Evolutionary conservation across 2,329 filamentous ascomycete species (phyloP).

Genomic region (Fusarium nisikadoi): DNA sequence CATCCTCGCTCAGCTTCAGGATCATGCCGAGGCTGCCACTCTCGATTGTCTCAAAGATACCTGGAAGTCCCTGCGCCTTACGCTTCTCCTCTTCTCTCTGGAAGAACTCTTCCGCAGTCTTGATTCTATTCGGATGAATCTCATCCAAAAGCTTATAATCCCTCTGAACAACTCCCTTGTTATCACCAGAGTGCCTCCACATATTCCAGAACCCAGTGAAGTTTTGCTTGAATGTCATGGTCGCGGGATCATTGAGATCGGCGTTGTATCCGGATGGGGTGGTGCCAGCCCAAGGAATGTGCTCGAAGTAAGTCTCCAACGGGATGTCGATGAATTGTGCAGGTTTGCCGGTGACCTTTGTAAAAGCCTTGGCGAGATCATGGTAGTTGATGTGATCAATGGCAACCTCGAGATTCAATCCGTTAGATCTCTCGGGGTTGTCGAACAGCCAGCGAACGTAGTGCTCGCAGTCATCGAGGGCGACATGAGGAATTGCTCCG

Average conservation of each 20-base stretch:
- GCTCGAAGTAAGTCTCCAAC: not conserved
- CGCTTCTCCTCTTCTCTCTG: conserved; percentile 1
- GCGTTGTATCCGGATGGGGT: not conserved
- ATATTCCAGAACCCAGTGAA: conserved; percentile 26
- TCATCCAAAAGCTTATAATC: conserved; percentile 21
- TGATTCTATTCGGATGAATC: conserved; percentile 20
- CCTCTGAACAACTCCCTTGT: conserved; percentile 7
- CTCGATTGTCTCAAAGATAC: not conserved
- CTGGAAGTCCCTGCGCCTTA: accelerated
- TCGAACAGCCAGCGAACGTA: conserved; percentile 26
- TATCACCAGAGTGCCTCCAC: conserved; percentile 8
- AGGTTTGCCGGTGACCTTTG: conserved; percentile 18
- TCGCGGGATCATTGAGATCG: not conserved
- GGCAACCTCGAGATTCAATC: conserved; percentile 14
- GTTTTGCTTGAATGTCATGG: conserved; percentile 11
- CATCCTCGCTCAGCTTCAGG: not conserved
- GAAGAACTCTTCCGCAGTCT: conserved; percentile 18
- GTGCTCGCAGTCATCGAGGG: conserved; percentile 26
- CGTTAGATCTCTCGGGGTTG: not conserved
- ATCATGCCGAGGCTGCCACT: accelerated
- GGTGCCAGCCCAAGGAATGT: accelerated
- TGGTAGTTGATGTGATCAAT: conserved; percentile 12
- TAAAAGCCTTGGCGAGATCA: conserved; percentile 6
- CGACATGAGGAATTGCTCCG: conserved; percentile 9
- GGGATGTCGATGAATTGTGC: conserved; percentile 12